Conservation (phyloP, 2,329 filamentous ascomycete genomes). For the Arthrocladium fulminans region DNA sequence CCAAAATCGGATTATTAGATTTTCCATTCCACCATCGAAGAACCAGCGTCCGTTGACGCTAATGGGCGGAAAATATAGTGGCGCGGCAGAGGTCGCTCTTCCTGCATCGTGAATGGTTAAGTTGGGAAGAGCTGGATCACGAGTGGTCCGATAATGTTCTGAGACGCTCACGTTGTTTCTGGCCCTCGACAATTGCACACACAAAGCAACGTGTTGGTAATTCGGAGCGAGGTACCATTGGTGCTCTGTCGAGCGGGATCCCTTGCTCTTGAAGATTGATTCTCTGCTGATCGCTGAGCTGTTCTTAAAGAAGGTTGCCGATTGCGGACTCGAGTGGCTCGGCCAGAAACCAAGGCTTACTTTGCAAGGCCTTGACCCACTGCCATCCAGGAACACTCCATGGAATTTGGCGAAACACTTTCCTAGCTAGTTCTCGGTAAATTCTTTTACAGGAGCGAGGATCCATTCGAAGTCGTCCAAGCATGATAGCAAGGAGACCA, state of each 20-base stretch:
- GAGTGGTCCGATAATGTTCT: neutral
- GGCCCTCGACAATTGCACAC: neutral
- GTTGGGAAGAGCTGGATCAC: neutral
- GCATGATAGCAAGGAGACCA: conserved; percentile 20
- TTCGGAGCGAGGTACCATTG: too few species aligned
- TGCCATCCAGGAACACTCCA: neutral
- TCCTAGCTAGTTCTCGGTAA: conserved; percentile 1
- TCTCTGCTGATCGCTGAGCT: too few species aligned
- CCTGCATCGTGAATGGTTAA: conserved; percentile 36
- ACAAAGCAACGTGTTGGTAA: too few species aligned
- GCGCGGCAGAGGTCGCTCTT: conserved; percentile 37
- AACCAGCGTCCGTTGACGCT: neutral
- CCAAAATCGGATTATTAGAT: too few species aligned
- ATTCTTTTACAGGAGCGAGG: conserved; percentile 12
- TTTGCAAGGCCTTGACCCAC: neutral
- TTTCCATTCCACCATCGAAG: neutral
- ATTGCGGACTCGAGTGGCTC: too few species aligned
- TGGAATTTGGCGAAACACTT: neutral
- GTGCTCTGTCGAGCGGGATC: too few species aligned
- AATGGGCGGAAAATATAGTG: conserved; percentile 28
- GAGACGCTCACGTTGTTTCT: neutral
- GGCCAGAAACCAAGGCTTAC: neutral
- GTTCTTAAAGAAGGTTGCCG: too few species aligned
- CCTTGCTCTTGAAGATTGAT: too few species aligned
- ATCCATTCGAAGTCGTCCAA: conserved; percentile 19